Evolutionary conservation across 768 basidiomycete genomes (phyloP), one percentile per base, ranked within the genome.

Genomic region (Termitomyces heimii): DNA sequence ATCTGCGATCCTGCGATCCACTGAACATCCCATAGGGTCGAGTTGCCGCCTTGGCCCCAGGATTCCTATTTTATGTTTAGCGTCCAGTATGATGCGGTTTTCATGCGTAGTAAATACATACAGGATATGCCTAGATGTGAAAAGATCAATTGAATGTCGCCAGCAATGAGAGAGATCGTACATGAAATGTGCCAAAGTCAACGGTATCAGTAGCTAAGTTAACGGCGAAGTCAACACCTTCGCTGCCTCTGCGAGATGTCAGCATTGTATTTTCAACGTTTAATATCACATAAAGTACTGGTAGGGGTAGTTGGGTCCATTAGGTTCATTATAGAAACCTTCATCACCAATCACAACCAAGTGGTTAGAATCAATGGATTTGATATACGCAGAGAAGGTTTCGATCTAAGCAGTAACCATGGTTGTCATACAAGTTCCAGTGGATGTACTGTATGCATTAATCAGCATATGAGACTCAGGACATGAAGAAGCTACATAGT

Each of bases 131-230:
- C 74, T 76, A 53, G 24, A 58, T 2, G 13, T 51, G 16, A 37
- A n/a, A 4, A 28, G 20, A 29, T 29, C 22, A 16, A 20, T 53
- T 48, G 34, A 40, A 45, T 46, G 14, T 29, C 32, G 32, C 5
- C n/a, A 24, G 9, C 4, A 43, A 39, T 35, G 42, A 6, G 20
- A 43, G 5, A 28, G 16, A 35, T 61, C 79, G 60, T 63, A 83
- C 83, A 59, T 88, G 87, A 69, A 82, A 80, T 13, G 86, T 88
- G 9, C 84, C 85, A 62, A 84, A 88, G 66, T 86, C 85, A 55
- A 87, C 64, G 20, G 81, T 78, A 52, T 69, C 68, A 51, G 86
- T 80, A n/a, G 69, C 73, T 48, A 85, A 68, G 67, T 86, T 85
- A 1, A 74, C 78, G 32, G 78, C 73, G 64, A 88, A 88, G 59